These are phyloP conservation scores for Gelatoporia subvermispora DNA, from an alignment of 768 basidiomycete genomes.

Conservation along the genomic window DNA sequence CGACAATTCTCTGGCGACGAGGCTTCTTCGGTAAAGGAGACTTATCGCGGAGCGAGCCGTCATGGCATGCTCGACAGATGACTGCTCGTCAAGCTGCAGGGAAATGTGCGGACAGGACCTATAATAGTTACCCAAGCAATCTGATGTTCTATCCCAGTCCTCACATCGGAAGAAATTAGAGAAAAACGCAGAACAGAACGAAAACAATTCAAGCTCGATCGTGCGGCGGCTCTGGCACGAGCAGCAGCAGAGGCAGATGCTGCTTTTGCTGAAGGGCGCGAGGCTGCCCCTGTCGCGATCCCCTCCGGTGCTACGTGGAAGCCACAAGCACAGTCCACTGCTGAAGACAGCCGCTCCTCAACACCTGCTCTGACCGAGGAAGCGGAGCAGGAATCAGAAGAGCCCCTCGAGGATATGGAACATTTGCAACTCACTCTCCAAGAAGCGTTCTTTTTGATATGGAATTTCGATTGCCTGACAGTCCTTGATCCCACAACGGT, in stretches of 20 bases:
- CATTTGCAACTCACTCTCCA: conserved; percentile 87
- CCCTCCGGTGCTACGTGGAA: conserved; percentile 83
- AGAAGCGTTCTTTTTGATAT: conserved; percentile 85
- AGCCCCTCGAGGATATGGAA: conserved; percentile 68
- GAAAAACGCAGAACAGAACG: conserved; percentile 84
- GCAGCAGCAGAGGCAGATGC: conserved; percentile 77
- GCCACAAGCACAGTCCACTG: conserved; percentile 32
- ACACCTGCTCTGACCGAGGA: conserved; percentile 26
- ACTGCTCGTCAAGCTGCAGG: conserved; percentile 57
- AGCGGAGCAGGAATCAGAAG: conserved; percentile 36
- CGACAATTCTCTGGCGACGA: conserved; percentile 71
- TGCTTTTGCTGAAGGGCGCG: conserved; percentile 67
- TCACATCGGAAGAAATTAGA: conserved; percentile 89
- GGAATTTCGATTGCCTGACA: conserved; percentile 79
- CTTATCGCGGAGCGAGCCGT: conserved; percentile 91
- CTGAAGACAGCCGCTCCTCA: conserved; percentile 14
- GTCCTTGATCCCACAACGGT: conserved; percentile 66
- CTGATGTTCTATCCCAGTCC: conserved; percentile 15
- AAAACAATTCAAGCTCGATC: conserved; percentile 88
- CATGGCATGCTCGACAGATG: conserved; percentile 80
- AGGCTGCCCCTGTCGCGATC: conserved; percentile 57
- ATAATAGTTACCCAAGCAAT: not conserved
- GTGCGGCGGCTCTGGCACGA: conserved; percentile 81
- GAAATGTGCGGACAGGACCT: conserved; percentile 33
- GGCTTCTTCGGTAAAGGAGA: conserved; percentile 99